Conservation (phyloP, 495 filamentous ascomycete species). For the Cercophora samala region DNA sequence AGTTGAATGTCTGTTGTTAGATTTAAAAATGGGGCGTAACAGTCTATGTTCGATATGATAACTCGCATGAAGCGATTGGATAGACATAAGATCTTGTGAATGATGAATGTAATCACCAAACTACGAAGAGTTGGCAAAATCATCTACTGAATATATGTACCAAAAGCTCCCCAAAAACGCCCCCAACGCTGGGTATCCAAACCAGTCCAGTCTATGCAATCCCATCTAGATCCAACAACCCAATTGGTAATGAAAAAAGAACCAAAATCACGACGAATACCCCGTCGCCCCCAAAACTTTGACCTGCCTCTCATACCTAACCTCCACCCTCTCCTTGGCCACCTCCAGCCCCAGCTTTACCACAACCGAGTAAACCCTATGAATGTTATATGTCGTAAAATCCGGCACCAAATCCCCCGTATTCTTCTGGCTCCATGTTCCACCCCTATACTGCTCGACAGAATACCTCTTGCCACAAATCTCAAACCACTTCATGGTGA, state of each 20-base stretch:
- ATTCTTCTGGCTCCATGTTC: not conserved
- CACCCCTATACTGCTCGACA: not conserved
- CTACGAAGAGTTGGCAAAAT: no score
- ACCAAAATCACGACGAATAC: not conserved
- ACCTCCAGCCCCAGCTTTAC: not conserved
- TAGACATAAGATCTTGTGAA: no score
- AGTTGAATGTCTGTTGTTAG: no score
- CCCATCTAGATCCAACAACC: not conserved
- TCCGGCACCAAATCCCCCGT: not conserved
- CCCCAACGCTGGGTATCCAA: not conserved
- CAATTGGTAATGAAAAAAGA: no score
- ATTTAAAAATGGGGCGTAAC: no score
- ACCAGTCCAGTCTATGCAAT: not conserved
- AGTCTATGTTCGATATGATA: no score
- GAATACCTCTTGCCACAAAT: not conserved
- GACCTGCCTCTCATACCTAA: not conserved
- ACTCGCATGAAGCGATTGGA: no score
- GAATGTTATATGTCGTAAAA: not conserved
- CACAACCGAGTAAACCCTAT: not conserved
- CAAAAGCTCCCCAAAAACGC: no score
- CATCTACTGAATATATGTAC: no score
- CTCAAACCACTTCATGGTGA: not conserved
- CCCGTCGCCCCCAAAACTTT: not conserved
- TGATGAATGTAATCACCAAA: no score
- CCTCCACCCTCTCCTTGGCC: not conserved